Evolutionary conservation across 2,329 filamentous ascomycete species (phyloP).

Genomic region (Sporothrix pseudoabietina): DNA sequence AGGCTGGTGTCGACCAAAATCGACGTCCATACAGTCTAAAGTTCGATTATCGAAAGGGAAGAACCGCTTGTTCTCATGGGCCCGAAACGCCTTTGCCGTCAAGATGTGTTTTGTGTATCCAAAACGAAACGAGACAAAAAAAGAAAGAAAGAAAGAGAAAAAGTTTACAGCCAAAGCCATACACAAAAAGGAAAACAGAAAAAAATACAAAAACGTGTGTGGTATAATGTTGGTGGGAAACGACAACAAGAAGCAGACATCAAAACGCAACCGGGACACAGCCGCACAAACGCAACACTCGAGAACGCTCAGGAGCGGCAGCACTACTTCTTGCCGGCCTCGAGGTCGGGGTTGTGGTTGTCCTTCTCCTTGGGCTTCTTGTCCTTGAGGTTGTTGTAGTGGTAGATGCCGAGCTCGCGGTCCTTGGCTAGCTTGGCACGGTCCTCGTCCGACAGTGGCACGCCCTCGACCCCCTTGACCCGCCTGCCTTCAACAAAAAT

Average conservation of each 20-base stretch:
- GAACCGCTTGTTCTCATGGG: neutral
- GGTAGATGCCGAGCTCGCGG: constrained; percentile 57
- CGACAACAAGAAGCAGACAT: neutral
- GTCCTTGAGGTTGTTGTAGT: constrained; percentile 60
- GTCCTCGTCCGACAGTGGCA: constrained; percentile 62
- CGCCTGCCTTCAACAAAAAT: constrained; percentile 71
- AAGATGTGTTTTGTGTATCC: constrained; percentile 15
- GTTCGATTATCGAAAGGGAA: neutral
- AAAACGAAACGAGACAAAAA: neutral
- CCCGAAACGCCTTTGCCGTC: constrained; percentile 17
- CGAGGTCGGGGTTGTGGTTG: constrained; percentile 35
- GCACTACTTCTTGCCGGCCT: constrained; percentile 33
- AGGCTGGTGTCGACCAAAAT: neutral
- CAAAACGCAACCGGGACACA: neutral
- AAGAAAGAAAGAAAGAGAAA: neutral
- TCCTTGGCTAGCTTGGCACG: constrained; percentile 54
- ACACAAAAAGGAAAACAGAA: neutral
- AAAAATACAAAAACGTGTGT: constrained; percentile 2
- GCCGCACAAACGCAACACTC: neutral
- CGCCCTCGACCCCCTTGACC: constrained; percentile 72
- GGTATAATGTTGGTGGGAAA: constrained; percentile 17
- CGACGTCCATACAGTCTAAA: neutral
- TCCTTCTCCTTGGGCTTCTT: constrained; percentile 51
- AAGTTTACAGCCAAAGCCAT: neutral
- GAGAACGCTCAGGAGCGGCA: neutral